Evolutionary conservation across 2,329 filamentous ascomycete genomes (phyloP).

Genomic region (Dactylonectria estremocensis): DNA sequence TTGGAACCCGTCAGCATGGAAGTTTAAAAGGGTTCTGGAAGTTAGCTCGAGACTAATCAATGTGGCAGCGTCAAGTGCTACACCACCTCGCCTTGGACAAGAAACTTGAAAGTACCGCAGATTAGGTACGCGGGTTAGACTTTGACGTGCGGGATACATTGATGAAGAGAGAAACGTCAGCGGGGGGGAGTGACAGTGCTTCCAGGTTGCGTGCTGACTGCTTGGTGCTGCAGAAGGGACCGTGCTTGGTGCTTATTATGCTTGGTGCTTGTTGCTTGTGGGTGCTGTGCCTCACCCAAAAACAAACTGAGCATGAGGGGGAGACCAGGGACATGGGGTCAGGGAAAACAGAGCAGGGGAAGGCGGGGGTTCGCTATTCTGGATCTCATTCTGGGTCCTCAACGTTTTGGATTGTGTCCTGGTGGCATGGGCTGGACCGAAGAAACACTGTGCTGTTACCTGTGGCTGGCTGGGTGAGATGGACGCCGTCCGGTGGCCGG

Average conservation of each 20-base stretch:
- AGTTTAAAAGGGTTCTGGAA: conserved; percentile 5
- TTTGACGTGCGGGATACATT: conserved; percentile 16
- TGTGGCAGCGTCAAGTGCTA: background rate
- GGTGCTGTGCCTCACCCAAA: conserved; percentile 19
- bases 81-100: background rate
- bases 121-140: conserved; percentile 18
- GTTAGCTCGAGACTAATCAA: background rate
- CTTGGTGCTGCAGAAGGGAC: conserved; percentile 11
- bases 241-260: conserved; percentile 13
- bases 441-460: background rate
- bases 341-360: conserved; percentile 16
- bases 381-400: conserved; percentile 20
- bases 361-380: background rate
- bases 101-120: conserved; percentile 10
- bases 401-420: conserved; percentile 24
- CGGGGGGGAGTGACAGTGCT: background rate
- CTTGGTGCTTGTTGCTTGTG: conserved; percentile 13
- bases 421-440: background rate
- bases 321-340: conserved; percentile 9
- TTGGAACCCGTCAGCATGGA: background rate
- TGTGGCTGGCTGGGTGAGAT: background rate
- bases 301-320: conserved; percentile 25
- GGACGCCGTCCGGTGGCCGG: background rate
- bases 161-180: background rate
- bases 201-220: background rate